Evolutionary conservation across 2,329 filamentous ascomycete species (phyloP), one percentile per base, ranked within the genome.

Genomic region (Fusarium cicatricum): DNA sequence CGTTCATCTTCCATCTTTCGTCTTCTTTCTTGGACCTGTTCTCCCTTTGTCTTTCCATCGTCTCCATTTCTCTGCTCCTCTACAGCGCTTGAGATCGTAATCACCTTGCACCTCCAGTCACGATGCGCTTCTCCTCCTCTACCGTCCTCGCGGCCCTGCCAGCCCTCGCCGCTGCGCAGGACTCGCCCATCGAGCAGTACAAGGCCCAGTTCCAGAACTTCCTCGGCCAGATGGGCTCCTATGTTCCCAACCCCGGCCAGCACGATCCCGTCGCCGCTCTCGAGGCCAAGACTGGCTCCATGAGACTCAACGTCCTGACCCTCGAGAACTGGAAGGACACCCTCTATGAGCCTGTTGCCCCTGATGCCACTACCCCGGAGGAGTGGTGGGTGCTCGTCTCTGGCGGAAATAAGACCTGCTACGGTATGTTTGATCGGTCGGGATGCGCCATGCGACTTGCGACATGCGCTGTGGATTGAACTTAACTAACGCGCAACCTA

Each of bases 331-430:
- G 90, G 89, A 85, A 87, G 73, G 76, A 88, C 21, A 85, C 86
- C 3, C 78, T 94, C 56, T 87, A 85, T 70, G 78, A 78, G 44
- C 83, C 85, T 26, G 85, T 89, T 53, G 78, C 85, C 57, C 75
- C 84, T 9, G 84, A 75, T 23, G 82, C 83, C 59, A 83, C 84
- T 11, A 82, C 80, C 58, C 88, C 90, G 5, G 88, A 89, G 75
- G 88, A 92, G 75, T 92, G 89, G 89, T 87, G 90, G 80, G 78
- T 94, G 58, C 81, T 90, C 64, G 77, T 91, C 64, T 90, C 87
- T 10, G 90, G 90, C 51, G 81, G 89, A 65, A 92, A 93, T 80
- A 89, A 87, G 78, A 92, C 90, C 28, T 94, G 90, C 78, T 88
- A 83, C 71, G 83, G 84, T 86, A 77, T 53, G 80, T 50, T 40